Conservation (phyloP, 2,329 filamentous ascomycete species). For the Trichoderma asperellum region DNA sequence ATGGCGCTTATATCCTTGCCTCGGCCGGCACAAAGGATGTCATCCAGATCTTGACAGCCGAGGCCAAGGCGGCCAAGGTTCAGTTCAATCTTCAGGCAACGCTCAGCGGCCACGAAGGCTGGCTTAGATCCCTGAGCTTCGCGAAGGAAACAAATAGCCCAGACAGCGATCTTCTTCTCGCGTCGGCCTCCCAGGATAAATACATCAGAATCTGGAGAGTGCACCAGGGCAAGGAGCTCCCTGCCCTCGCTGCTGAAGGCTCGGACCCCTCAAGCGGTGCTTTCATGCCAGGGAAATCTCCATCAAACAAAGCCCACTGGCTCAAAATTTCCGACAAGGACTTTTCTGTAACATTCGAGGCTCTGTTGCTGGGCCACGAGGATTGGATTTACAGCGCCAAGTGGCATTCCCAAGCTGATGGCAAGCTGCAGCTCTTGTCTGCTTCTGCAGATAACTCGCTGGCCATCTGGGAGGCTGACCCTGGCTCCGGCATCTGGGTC, state of each 20-base stretch:
- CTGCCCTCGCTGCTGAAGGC: slow-evolving; percentile 56
- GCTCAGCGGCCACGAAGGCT: slow-evolving; percentile 88
- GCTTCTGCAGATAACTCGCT: slow-evolving; percentile 95
- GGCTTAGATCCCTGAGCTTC: slow-evolving; percentile 87
- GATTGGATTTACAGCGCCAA: slow-evolving; percentile 95
- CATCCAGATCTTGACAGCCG: slow-evolving; percentile 78
- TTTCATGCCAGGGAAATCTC: slow-evolving; percentile 67
- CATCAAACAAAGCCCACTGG: slow-evolving; percentile 87
- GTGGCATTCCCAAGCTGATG: slow-evolving; percentile 64
- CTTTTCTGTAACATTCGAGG: slow-evolving; percentile 89
- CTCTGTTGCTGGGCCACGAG: slow-evolving; percentile 89
- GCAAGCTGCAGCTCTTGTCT: slow-evolving; percentile 74
- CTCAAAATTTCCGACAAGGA: slow-evolving; percentile 65
- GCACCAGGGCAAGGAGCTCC: slow-evolving; percentile 69
- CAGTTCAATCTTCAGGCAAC: slow-evolving; percentile 75
- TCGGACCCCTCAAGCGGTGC: slow-evolving; percentile 62
- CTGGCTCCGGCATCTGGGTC: slow-evolving; percentile 85
- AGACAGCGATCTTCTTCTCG: slow-evolving; percentile 74
- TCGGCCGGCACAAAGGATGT: slow-evolving; percentile 81
- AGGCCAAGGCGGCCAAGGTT: slow-evolving; percentile 43
- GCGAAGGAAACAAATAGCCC: slow-evolving; percentile 60
- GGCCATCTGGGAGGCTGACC: slow-evolving; percentile 87
- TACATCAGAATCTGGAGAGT: slow-evolving; percentile 94
- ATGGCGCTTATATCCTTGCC: slow-evolving; percentile 68
- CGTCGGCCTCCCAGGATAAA: slow-evolving; percentile 96